Conservation (phyloP, 2,329 filamentous ascomycete species). For the Chaetomium strumarium region DNA sequence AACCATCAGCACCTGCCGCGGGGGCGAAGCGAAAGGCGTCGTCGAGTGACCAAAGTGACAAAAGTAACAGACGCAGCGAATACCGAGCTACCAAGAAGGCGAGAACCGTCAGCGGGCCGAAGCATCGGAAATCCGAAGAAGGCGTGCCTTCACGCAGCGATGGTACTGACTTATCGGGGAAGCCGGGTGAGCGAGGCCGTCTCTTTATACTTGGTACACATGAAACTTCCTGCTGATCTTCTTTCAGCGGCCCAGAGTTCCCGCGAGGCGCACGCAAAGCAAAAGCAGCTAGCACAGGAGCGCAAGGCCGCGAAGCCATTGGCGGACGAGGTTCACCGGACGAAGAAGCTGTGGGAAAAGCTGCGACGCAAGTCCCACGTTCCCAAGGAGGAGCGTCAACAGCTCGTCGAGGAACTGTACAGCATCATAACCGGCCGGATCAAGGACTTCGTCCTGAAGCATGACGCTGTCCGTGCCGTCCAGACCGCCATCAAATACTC, state of each 20-base stretch:
- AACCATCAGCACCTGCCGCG: conserved; percentile 36
- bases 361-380: conserved; percentile 91
- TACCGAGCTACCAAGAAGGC: conserved; percentile 47
- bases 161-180: conserved; percentile 38
- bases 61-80: conserved; percentile 40
- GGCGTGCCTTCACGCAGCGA: conserved; percentile 34
- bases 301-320: conserved; percentile 91
- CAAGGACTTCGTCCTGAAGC: conserved; percentile 96
- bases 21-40: conserved; percentile 55
- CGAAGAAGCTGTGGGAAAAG: conserved; percentile 96
- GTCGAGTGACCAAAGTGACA: no score
- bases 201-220: background rate
- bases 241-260: conserved; percentile 52
- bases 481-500: conserved; percentile 97
- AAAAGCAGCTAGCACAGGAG: conserved; percentile 81
- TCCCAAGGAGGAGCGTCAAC: conserved; percentile 78
- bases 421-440: conserved; percentile 84
- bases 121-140: conserved; percentile 32
- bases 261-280: conserved; percentile 85
- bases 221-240: conserved; percentile 4
- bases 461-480: conserved; percentile 92
- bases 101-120: conserved; percentile 33
- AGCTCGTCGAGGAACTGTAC: conserved; percentile 84
- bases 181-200: conserved; percentile 40
- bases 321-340: conserved; percentile 78